Evolutionary conservation across 1,284 basidiomycete genomes (phyloP).

Genomic region (Apiotrichum sp.): DNA sequence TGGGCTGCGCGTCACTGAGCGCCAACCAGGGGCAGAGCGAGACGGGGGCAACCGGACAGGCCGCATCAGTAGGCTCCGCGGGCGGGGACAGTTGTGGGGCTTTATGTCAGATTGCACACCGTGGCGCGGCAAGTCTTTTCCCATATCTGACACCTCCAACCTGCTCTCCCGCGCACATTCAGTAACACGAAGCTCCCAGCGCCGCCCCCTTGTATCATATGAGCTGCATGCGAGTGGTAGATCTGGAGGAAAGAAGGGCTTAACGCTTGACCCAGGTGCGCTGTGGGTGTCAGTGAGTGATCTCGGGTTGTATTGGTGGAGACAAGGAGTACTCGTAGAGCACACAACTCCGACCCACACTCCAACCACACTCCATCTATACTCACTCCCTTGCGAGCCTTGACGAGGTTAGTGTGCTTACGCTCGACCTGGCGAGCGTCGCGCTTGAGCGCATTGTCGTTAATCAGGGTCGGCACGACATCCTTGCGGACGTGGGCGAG

Average conservation of each 20-base stretch:
- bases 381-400: conserved; percentile 85
- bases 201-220: neutral
- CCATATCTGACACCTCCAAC: too few relatives aligned
- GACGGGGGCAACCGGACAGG: too few relatives aligned
- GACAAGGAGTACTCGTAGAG: conserved; percentile 1
- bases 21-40: too few relatives aligned
- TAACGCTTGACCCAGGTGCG: conserved; percentile 95
- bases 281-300: conserved; percentile 47
- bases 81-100: too few relatives aligned
- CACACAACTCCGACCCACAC: neutral
- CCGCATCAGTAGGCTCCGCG: too few relatives aligned
- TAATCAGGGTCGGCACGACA: conserved; percentile 60
- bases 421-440: conserved; percentile 97
- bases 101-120: too few relatives aligned
- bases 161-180: too few relatives aligned
- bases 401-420: conserved; percentile 88
- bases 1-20: too few relatives aligned
- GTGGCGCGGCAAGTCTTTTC: too few relatives aligned
- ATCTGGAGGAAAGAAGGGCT: conserved; percentile 1
- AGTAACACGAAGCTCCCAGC: too few relatives aligned
- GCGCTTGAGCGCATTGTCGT: conserved; percentile 78
- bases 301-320: neutral
- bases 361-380: neutral
- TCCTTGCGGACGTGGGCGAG: conserved; percentile 65
- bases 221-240: conserved; percentile 7